phyloP scores from a whole-genome alignment of 805 yeast genomes.

The Jamesozyma jinghongensis region DNA sequence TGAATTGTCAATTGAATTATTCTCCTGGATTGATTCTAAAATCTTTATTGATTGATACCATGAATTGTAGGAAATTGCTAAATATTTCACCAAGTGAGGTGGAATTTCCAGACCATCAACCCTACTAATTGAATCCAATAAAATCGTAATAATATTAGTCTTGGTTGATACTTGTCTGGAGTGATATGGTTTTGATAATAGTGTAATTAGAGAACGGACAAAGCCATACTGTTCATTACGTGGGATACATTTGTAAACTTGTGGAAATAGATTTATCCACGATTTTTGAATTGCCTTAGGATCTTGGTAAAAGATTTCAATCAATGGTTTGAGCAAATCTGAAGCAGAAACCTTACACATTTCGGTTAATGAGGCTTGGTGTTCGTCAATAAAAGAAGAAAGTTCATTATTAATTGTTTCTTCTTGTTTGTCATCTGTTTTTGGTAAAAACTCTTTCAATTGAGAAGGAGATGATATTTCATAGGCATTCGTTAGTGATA shows the following conservation, averaged over 20 bases:
- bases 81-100: constrained; percentile 83
- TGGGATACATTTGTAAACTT: constrained; percentile 64
- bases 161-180: constrained; percentile 79
- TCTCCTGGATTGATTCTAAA: constrained; percentile 59
- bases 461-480: constrained; percentile 38
- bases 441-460: constrained; percentile 12
- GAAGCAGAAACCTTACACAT: constrained; percentile 40
- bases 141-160: constrained; percentile 78
- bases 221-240: constrained; percentile 76
- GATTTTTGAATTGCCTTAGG: constrained; percentile 69
- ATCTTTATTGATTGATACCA: constrained; percentile 85
- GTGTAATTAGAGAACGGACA: constrained; percentile 65
- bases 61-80: constrained; percentile 78
- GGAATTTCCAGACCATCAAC: constrained; percentile 75
- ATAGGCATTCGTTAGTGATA: constrained; percentile 43
- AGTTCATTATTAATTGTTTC: constrained; percentile 17
- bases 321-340: constrained; percentile 59
- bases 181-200: constrained; percentile 86
- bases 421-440: constrained; percentile 8
- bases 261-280: constrained; percentile 81
- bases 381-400: constrained; percentile 27
- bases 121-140: constrained; percentile 73
- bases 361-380: constrained; percentile 19
- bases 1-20: constrained; percentile 55
- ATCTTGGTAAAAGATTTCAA: constrained; percentile 74